Base-by-base conservation (phyloP, 345 rosid species). In the Leavenworthia alabamica region DNA sequence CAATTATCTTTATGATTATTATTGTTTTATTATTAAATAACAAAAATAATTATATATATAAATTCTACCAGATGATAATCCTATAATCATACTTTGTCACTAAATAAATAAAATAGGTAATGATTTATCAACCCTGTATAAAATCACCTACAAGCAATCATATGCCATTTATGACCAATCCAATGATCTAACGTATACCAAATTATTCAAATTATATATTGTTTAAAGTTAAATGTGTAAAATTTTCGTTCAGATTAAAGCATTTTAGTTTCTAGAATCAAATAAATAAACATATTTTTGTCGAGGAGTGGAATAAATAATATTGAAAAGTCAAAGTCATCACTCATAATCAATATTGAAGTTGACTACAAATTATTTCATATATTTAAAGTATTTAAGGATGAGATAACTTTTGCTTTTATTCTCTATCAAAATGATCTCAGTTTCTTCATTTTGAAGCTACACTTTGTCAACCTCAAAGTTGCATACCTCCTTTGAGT, bases 391-490 rank as follows among this genome's bases (percentile, higher is more conserved):
- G 23, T 33, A 56, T 71, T 47, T 56, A 39, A 48, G 69, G 57
- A 54, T 22, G 52, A 49, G 51, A 42, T 62, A 62, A 59, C 52
- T 70, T 47, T 70, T 70, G 68, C 69, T 70, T 62, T 63, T 64
- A 41, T 64, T 64, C n/a, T n/a, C 48, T 71, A 31, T 64, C 60
- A 50, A 58, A 70, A 58, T 64, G 61, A 64, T 71, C 24, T 57
- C 35, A 64, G 71, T 71, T 71, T 64, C 75, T 71, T 71, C 75
- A 50, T 49, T 57, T 64, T 57, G 75, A 71, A 71, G 75, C 61
- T 71, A 71, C 60, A 71, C 58, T 64, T 71, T 64, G 75, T 71
- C 71, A 71, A 71, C 66, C 74, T 55, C 63, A 62, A 62, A 70
- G 74, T 62, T 54, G 69, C 51, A 31, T 55, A 62, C 39, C 42